Base-by-base conservation (phyloP, 2,329 filamentous ascomycete genomes). In the Cladobotryum protrusum region DNA sequence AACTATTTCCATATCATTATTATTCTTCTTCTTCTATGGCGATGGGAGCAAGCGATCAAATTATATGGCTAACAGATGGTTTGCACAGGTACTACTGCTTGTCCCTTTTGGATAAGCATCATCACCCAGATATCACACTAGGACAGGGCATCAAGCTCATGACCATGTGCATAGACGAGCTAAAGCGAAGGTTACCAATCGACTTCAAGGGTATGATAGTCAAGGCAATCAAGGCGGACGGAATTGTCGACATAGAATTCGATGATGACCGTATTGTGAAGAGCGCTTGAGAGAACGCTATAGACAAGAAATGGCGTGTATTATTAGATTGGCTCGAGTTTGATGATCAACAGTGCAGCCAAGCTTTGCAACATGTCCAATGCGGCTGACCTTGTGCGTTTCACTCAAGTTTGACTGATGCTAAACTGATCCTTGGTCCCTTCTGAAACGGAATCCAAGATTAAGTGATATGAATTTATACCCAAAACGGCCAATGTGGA, bases 161-260 rank as follows among this genome's bases (percentile, higher is more conserved):
- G 63, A 85, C 82, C 62, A 87, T 96, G 85, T 99, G 93, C 75
- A 93, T 89, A 59, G 91, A 97, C 69, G 93, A 99, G 77, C 75
- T 99, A 67, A 96, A 96, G 82, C 84, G 93, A 68, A 83, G 95
- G 72, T 81, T 99, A 77, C 93, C 93, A 53, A 91, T 99, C 66
- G 93, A 99, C 70, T 99, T 97, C 81, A 99, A 99, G 79, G 93
- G 93, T 36, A 88, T 96, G 84, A 65, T 79, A 47, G 91, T 99
- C 62, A 97, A 97, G 79, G 87, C 90, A 34, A 83, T 99, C 63
- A 96, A 90, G 55, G 95, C 95, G 74, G 89, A 97, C 61, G 93
- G 95, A 11, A 86, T 99, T 55, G 75, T 81, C 60, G 89, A 93
- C 61, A 80, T 95, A 62, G 82, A 89, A 56, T 95, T 90, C 67